Base-by-base conservation (phyloP, 2,329 filamentous ascomycete genomes). In the Talaromyces sp. region DNA sequence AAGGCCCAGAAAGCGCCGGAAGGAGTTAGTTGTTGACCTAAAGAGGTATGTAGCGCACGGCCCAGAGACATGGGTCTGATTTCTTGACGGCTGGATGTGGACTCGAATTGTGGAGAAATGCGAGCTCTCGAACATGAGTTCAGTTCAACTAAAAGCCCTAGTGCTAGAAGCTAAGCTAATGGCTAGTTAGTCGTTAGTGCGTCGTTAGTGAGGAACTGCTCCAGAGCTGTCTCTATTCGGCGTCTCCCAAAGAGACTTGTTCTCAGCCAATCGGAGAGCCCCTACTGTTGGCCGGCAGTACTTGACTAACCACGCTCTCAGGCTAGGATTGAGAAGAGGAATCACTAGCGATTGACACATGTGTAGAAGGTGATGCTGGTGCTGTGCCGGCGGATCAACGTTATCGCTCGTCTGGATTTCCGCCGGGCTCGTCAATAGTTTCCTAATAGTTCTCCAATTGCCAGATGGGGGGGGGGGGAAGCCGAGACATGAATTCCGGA, bases 231-330 rank as follows among this genome's bases (percentile, higher is more conserved):
- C 59, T 64, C 18, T 46, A 57, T 65, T 63, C 55, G 40, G 59
- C 25, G 60, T 48, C 59, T 21, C 44, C 40, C 56, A 33, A n/a
- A n/a, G 33, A 12, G n/a, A 54, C 11, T 12, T 35, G 64, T 28
- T 61, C 60, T 61, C 69, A 67, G 63, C 70, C 68, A 73, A 75
- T 73, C 70, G 67, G 64, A 66, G 64, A 25, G 28, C 35, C 39
- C n/a, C 28, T 42, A 25, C 21, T 48, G 40, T 35, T 37, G 28
- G 39, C 54, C 61, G 61, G 54, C 5, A 21, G 50, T 54, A 54
- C 50, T 37, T 35, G 50, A 37, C 31, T 35, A 31, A 28, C 16
- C 31, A 54, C 18, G 50, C 50, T 35, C 31, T n/a, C 35, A 37
- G 48, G 11, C 50, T 21, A 37, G 5, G 4, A 23, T 33, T 54